These are phyloP conservation scores for Vitis labrusca DNA, from an alignment of 164 flowering plant genomes.

Conservation along the genomic window DNA sequence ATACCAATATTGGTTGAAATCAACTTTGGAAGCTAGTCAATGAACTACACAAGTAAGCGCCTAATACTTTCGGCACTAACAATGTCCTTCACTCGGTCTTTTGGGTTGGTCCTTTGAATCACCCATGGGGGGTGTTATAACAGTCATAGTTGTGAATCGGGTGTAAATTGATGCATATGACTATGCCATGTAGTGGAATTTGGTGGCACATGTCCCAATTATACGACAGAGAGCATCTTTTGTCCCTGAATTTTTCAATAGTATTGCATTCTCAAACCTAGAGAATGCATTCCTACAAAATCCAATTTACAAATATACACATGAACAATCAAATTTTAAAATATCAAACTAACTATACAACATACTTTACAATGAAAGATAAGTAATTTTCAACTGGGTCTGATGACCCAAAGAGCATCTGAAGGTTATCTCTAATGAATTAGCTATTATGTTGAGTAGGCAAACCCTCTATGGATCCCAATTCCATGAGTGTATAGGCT, in stretches of 20 bases:
- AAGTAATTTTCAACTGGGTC: slow-evolving; percentile 83
- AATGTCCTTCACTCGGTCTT: slow-evolving; percentile 79
- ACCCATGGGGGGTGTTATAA: slow-evolving; percentile 65
- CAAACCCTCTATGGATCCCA: slow-evolving; percentile 86
- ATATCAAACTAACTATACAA: slow-evolving; percentile 3
- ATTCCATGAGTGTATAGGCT: slow-evolving; percentile 61
- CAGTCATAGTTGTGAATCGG: slow-evolving; percentile 83
- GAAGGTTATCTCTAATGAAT: slow-evolving; percentile 85
- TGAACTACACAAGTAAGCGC: slow-evolving; percentile 84
- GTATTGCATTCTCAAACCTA: slow-evolving; percentile 69
- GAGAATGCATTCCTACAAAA: slow-evolving; percentile 60
- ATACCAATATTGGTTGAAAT: slow-evolving; percentile 79
- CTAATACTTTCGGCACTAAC: slow-evolving; percentile 93
- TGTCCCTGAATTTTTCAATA: slow-evolving; percentile 68
- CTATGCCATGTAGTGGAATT: slow-evolving; percentile 70
- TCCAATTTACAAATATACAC: neutral
- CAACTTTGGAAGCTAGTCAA: slow-evolving; percentile 82
- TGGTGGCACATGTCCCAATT: slow-evolving; percentile 82
- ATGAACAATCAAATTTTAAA: neutral
- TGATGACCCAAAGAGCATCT: slow-evolving; percentile 80
- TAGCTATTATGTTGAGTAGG: slow-evolving; percentile 71
- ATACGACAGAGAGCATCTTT: slow-evolving; percentile 85
- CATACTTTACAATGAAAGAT: slow-evolving; percentile 80
- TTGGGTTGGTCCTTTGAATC: slow-evolving; percentile 78
- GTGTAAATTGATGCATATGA: slow-evolving; percentile 87